Conservation (phyloP, 2,329 filamentous ascomycete genomes). For the Pyricularia sp. region DNA sequence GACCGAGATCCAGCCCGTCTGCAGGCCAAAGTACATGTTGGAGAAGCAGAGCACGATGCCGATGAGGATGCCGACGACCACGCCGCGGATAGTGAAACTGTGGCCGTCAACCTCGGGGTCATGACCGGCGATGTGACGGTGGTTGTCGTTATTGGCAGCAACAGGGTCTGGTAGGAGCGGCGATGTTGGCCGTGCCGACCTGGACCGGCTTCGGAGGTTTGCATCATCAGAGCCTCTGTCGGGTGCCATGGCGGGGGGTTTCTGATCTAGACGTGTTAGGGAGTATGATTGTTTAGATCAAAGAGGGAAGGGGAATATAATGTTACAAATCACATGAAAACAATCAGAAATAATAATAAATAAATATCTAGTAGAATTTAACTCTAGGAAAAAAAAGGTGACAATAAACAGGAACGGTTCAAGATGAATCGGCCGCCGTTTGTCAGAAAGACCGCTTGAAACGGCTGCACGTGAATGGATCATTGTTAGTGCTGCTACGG, state of each 20-base stretch:
- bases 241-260: background rate
- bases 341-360: too few relatives aligned
- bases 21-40: conserved; percentile 98
- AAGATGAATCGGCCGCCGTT: background rate
- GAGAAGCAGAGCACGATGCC: conserved; percentile 90
- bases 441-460: background rate
- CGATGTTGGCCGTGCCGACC: background rate
- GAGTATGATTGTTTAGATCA: too few relatives aligned
- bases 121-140: background rate
- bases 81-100: conserved; percentile 78
- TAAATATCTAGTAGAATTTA: too few relatives aligned
- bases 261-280: too few relatives aligned
- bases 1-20: conserved; percentile 60
- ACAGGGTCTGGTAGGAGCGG: background rate
- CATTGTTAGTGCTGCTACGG: too few relatives aligned
- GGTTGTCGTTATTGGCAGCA: too few relatives aligned
- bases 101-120: conserved; percentile 29
- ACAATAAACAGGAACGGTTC: background rate
- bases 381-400: too few relatives aligned
- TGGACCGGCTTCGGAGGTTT: background rate
- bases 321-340: too few relatives aligned
- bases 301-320: too few relatives aligned
- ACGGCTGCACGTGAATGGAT: background rate
- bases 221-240: background rate
- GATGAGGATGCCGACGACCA: conserved; percentile 71